A percentile compares a stretch with the other conserved stretches of the same genome.
phyloP scores from a whole-genome alignment of 106 monocot species.

The Amphibolis antarctica region DNA sequence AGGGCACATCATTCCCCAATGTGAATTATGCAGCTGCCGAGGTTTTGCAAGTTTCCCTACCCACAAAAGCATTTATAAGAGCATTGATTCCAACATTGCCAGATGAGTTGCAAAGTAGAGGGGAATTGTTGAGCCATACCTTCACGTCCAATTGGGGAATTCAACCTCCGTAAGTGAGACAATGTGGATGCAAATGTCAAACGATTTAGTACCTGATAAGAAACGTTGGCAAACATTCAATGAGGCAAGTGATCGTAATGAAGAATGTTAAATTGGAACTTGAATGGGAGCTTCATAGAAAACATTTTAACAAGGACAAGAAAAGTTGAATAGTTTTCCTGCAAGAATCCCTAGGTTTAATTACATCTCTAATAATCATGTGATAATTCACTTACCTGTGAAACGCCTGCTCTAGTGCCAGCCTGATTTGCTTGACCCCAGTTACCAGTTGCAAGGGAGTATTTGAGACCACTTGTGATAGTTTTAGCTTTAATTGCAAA shows the following conservation, averaged over 20 bases:
- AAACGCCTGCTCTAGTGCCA: slow-evolving; percentile 96
- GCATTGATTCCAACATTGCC: too few species aligned
- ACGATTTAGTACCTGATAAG: slow-evolving; percentile 72
- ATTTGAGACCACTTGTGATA: slow-evolving; percentile 93
- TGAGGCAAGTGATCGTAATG: too few species aligned
- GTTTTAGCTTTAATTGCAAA: slow-evolving; percentile 97
- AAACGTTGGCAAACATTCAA: not conserved
- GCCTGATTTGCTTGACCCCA: slow-evolving; percentile 99
- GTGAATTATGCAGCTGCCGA: slow-evolving; percentile 90
- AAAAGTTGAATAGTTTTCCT: not conserved
- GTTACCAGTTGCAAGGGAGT: slow-evolving; percentile 97
- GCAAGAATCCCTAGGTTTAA: too few species aligned
- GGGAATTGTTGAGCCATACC: slow-evolving; percentile 40
- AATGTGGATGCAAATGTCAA: slow-evolving; percentile 96
- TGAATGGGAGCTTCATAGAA: not conserved
- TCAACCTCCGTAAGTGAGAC: slow-evolving; percentile 84
- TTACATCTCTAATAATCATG: not conserved
- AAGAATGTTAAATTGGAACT: not conserved
- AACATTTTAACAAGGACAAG: not conserved
- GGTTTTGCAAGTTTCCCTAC: slow-evolving; percentile 94
- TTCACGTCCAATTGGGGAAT: slow-evolving; percentile 97
- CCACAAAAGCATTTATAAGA: slow-evolving; percentile 4
- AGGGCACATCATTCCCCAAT: slow-evolving; percentile 99
- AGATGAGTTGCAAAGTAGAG: too few species aligned
- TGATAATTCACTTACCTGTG: slow-evolving; percentile 49